Evolutionary conservation across 1,139 yeast genomes (phyloP), one percentile per base, ranked within the genome.

Genomic region (Suhomyces guaymorum): DNA sequence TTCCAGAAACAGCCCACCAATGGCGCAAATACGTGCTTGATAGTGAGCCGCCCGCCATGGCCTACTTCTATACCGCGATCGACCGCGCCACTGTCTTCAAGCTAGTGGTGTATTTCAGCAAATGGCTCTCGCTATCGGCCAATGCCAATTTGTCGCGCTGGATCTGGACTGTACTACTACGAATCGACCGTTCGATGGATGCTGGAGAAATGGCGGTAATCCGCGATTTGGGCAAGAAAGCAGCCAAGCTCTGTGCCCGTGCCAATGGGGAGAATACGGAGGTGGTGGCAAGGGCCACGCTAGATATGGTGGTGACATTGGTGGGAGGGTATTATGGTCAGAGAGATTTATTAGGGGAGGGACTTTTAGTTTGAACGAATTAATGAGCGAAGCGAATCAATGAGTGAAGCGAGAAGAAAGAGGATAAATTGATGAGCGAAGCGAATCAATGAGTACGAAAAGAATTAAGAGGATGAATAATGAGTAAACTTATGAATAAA

Each of bases 161-260:
- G 76, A 57, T 70, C 3, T 69, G 66, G 57, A 36, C 42, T 15
- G 38, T 65, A 4, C 54, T 70, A 23, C 43, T 69, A 11, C 51
- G 73, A 15, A 43, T 69, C 3, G 74, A 70, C 43, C 48, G 49
- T 24, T 52, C 54, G 1, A 41, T 70, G 22, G 70, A 67, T 26
- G 53, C 56, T 19, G 52, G 51, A 30, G 75, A 70, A 35, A 37
- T 55, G 28, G 54, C 73, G 2, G 49, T 66, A 6, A 46, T 70
- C 12, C 53, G 75, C 28, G 68, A 60, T 5, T 51, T 70, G 40
- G 75, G 66, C 2, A 57, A 61, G 41, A 70, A 68, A 43, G 75
- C 75, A 2, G 42, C 54, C 5, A 61, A 59, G 32, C 39, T 67
- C 9, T 41, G 49, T 15, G 34, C 31, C 2, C 43, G 54, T 28